Percentiles rank a stretch among this genome's conserved stretches.
These are phyloP conservation scores for Bondarzewia mesenterica DNA, from an alignment of 1,284 basidiomycete species.

Conservation along the genomic window DNA sequence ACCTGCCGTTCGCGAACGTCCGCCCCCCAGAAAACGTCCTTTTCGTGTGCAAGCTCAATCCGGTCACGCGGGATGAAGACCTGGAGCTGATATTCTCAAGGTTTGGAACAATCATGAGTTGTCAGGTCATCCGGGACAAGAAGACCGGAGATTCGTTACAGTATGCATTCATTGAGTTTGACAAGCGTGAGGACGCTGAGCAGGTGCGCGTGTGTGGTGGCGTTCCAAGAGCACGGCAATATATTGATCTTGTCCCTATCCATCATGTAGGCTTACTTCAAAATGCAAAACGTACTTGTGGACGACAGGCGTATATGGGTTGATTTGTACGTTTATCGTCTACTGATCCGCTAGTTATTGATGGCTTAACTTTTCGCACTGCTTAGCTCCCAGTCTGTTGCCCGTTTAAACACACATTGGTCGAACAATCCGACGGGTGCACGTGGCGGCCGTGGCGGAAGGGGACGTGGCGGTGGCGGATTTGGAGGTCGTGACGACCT, in stretches of 20 bases:
- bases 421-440: constrained; percentile 64
- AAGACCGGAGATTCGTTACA: constrained; percentile 94
- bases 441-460: constrained; percentile 25
- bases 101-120: constrained; percentile 93
- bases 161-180: constrained; percentile 99
- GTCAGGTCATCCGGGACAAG: constrained; percentile 95
- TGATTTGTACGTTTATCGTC: constrained; percentile 63
- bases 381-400: constrained; percentile 83
- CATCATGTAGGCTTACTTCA: constrained; percentile 82
- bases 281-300: constrained; percentile 99
- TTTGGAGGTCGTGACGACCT: constrained; percentile 69
- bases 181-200: constrained; percentile 87
- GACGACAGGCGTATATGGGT: constrained; percentile 99
- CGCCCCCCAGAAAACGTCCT: constrained; percentile 97
- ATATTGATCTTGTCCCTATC: too few relatives aligned
- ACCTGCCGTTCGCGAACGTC: constrained; percentile 96
- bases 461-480: constrained; percentile 27
- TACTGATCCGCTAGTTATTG: constrained; percentile 3
- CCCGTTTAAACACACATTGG: constrained; percentile 62
- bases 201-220: constrained; percentile 42
- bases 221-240: too few relatives aligned
- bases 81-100: constrained; percentile 95
- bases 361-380: constrained; percentile 13
- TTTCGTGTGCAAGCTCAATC: constrained; percentile 98
- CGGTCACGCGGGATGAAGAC: constrained; percentile 93